phyloP scores from a whole-genome alignment of 202 grass and related monocot species.

The Zoysia matrella region DNA sequence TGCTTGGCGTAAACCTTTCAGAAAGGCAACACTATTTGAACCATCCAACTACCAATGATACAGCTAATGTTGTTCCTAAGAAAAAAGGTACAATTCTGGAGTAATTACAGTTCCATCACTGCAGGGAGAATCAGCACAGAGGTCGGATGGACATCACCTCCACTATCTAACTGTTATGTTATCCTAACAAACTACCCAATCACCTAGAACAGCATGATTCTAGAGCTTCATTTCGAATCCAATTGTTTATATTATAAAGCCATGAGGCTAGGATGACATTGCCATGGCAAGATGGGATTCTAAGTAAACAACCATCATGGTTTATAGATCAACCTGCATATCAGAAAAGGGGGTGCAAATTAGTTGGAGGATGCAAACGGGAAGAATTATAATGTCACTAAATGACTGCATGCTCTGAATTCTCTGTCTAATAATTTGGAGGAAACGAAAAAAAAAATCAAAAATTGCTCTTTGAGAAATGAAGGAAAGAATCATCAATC shows the following conservation, averaged over 20 bases:
- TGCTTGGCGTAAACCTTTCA: slow-evolving; percentile 32
- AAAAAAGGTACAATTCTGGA: slow-evolving; percentile 36
- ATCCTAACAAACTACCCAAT: slow-evolving; percentile 48
- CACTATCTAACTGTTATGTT: slow-evolving; percentile 38
- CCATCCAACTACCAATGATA: slow-evolving; percentile 35
- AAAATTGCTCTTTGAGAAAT: neutral
- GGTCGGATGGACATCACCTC: slow-evolving; percentile 39
- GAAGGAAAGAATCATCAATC: neutral
- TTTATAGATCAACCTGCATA: slow-evolving; percentile 61
- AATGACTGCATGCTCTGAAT: neutral
- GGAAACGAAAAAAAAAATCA: neutral
- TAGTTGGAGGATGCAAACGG: slow-evolving; percentile 9
- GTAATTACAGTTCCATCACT: slow-evolving; percentile 48
- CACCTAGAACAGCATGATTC: slow-evolving; percentile 42
- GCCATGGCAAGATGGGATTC: slow-evolving; percentile 46
- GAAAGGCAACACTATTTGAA: slow-evolving; percentile 9
- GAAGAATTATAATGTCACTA: neutral
- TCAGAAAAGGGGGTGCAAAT: slow-evolving; percentile 25
- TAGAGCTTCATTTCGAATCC: slow-evolving; percentile 49
- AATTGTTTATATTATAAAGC: slow-evolving; percentile 42
- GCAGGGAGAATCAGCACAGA: slow-evolving; percentile 37
- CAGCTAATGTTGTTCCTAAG: slow-evolving; percentile 40
- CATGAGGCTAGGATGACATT: slow-evolving; percentile 43
- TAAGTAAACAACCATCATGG: slow-evolving; percentile 39
- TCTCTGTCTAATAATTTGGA: slow-evolving; percentile 5